A percentile compares a stretch with the other conserved stretches of the same genome.
Evolutionary conservation across 305 asterid genomes (phyloP).

Genomic region (Petunia hybrid): DNA sequence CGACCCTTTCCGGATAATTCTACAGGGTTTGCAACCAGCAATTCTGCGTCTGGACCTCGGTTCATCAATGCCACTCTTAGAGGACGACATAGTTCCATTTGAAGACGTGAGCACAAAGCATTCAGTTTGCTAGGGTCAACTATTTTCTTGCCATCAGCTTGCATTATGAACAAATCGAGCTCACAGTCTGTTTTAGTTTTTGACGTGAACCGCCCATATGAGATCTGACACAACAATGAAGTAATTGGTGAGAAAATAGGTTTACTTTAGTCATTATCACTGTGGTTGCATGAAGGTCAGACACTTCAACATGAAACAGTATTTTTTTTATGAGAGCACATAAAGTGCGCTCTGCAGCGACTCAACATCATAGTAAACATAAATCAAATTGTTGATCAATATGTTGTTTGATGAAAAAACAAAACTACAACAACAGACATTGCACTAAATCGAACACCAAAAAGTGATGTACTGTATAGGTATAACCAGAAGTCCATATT

Average conservation of each 20-base stretch:
- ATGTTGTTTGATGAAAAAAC: background rate
- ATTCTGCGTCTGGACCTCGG: constrained; percentile 91
- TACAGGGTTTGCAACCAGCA: constrained; percentile 79
- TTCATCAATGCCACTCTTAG: constrained; percentile 69
- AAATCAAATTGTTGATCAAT: background rate
- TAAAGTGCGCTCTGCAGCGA: background rate
- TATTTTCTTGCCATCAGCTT: constrained; percentile 86
- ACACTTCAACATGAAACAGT: background rate
- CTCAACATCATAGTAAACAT: background rate
- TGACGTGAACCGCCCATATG: constrained; percentile 74
- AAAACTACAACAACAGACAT: background rate
- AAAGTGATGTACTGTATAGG: background rate
- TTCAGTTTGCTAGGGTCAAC: constrained; percentile 69
- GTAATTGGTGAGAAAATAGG: constrained; percentile 2
- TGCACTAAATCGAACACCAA: background rate
- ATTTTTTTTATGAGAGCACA: background rate
- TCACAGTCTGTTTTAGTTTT: constrained; percentile 68
- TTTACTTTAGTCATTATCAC: background rate
- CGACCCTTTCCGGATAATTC: constrained; percentile 84
- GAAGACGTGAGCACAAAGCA: constrained; percentile 62
- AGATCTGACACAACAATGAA: constrained; percentile 53
- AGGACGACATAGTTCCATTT: constrained; percentile 78
- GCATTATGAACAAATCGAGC: constrained; percentile 86
- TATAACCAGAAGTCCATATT: background rate
- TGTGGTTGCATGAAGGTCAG: background rate